These are phyloP conservation scores for Parsonsia alboflavescens DNA, from an alignment of 257 asterid species.

Conservation along the genomic window DNA sequence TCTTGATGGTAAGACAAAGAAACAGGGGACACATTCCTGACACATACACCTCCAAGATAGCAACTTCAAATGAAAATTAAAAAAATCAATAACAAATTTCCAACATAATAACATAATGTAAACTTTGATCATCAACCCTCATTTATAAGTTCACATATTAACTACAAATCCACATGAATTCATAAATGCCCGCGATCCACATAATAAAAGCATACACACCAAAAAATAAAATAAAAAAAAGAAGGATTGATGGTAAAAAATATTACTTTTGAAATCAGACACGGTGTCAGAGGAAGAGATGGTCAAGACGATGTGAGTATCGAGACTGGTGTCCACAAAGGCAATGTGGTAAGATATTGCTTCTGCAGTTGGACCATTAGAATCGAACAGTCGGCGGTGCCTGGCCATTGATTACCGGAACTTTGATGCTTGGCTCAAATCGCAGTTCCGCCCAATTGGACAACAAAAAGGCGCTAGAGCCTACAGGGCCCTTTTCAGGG, in stretches of 20 bases:
- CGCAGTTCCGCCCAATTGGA: not conserved
- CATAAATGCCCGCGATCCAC: not conserved
- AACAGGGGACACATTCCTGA: too few relatives aligned
- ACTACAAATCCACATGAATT: not conserved
- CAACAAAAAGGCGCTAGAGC: too few relatives aligned
- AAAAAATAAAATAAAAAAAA: not conserved
- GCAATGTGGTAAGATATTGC: constrained; percentile 22
- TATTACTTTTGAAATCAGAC: constrained; percentile 51
- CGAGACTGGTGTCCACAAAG: constrained; percentile 64
- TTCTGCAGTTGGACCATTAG: constrained; percentile 15
- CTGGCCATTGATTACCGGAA: constrained; percentile 36
- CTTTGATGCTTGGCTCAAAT: not conserved
- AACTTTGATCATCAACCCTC: not conserved
- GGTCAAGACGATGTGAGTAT: constrained; percentile 47
- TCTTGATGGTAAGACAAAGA: not conserved
- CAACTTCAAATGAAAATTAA: not conserved
- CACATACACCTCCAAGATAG: not conserved
- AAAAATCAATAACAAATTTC: not conserved
- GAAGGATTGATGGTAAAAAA: too few relatives aligned
- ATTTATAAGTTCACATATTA: not conserved
- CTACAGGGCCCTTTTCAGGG: constrained; percentile 15
- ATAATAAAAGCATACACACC: not conserved
- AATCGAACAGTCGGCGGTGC: constrained; percentile 37
- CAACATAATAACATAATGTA: not conserved
- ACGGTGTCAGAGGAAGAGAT: constrained; percentile 44